Evolutionary conservation across 306 rosid species (phyloP), one percentile per base, ranked within the genome.

Genomic region (Sicyos baderoa): DNA sequence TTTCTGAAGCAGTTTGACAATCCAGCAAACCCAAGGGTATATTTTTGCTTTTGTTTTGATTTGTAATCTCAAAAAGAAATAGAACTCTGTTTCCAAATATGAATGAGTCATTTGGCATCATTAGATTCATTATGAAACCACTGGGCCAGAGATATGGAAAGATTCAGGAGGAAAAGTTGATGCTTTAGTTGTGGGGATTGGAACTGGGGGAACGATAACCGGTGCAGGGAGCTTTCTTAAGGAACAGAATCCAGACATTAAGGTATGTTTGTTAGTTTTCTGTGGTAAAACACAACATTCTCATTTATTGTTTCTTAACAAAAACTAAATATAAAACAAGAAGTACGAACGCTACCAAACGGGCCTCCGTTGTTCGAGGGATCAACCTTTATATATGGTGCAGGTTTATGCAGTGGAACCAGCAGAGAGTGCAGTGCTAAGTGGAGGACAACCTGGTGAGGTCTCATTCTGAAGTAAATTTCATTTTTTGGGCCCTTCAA

Each of bases 121-220:
- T 65, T 76, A 89, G 97, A 78, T 78, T 81, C 96, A 91, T 82
- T 91, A 89, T 18, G 95, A 91, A 60, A 87, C 96, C 72, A 89
- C 96, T 18, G 96, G 96, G 68, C 95, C 92, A 6, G 96, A 91
- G 85, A 86, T 87, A 69, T 89, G 97, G 97, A 85, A 79, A 84
- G 95, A 86, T 76, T 79, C 95, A 0, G 89, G 73, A 78, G 95
- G 76, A 68, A 83, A 80, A 84, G 73, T 89, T 29, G 96, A 84
- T 74, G 83, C 70, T 25, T 74, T 91, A 45, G 90, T 87, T 47
- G 76, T 88, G 8, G 95, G 90, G 72, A 79, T 91, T 66, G 96
- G 97, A 64, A 87, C 97, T 3, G 95, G 90, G 32, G 97, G 96
- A 12, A 84, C 96, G 4, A 40, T 86, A 66, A 72, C 89, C 2